Conservation (phyloP, 306 rosid species). For the Rubus idaeus region DNA sequence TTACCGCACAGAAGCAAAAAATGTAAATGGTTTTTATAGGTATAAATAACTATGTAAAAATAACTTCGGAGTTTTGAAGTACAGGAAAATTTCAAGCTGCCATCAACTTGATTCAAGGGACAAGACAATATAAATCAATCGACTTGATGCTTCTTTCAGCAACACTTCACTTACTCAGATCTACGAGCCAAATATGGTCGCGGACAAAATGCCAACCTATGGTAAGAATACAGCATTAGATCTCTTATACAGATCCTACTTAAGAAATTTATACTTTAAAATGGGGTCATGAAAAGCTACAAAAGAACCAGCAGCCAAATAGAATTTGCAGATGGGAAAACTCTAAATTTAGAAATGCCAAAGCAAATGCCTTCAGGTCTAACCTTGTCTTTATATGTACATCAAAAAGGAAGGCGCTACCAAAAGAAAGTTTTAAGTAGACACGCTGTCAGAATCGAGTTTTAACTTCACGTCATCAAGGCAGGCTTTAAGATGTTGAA, state of each 20-base stretch:
- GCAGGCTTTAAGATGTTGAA: constrained; percentile 16
- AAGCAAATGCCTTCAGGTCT: not conserved
- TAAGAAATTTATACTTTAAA: not conserved
- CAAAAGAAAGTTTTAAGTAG: not conserved
- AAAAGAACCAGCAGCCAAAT: no score
- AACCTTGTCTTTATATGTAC: not conserved
- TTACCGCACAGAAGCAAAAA: no score
- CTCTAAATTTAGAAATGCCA: no score
- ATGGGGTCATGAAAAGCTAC: not conserved
- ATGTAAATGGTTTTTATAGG: no score
- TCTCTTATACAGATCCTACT: not conserved
- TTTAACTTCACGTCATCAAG: constrained; percentile 18
- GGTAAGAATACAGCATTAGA: not conserved
- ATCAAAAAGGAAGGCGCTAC: not conserved
- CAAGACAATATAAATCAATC: no score
- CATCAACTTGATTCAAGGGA: not conserved
- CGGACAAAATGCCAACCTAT: not conserved
- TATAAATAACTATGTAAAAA: no score
- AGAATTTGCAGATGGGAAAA: no score
- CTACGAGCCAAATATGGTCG: not conserved
- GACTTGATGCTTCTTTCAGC: no score
- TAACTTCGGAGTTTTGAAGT: not conserved
- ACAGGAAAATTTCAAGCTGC: not conserved
- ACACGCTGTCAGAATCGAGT: not conserved
- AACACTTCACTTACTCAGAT: not conserved